Base-by-base conservation (phyloP, 2,329 filamentous ascomycete genomes). In the Parascedosporium putredinis region DNA sequence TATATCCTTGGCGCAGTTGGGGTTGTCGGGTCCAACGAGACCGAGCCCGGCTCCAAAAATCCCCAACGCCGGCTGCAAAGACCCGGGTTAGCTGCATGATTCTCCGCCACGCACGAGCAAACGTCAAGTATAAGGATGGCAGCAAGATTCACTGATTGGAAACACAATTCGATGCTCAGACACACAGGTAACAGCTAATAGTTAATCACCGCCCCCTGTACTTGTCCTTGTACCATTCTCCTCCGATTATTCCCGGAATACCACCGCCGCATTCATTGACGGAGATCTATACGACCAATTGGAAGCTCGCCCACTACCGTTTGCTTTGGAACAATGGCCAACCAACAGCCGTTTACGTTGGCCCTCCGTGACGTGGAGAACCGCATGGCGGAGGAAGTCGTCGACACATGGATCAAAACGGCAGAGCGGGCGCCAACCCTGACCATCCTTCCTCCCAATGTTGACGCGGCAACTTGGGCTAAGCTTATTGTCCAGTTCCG, bases 381-480 rank as follows among this genome's bases (percentile, higher is more conserved):
- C 45, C 18, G 31, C 20, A 38, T 51, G 33, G 45, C 31, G 16
- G 45, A n/a, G 14, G 45, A 47, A 10, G 33, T 38, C 24, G 45
- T 47, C 16, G 33, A 7, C 16, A 47, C 45, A 14, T 47, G 45
- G 45, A 18, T 36, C 31, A 25, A 47, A 33, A 47, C 45, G 10
- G 45, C 45, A 14, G 45, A 47, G 31, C 29, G 31, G 31, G 22
- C 22, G 5, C 33, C 31, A 18, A 47, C 45, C 20, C 25, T 47
- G 6, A 22, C 31, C 12, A 47, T 47, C 31, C 31, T 47, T 8
- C 45, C 45, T 12, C 45, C 45, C 10, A 33, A 33, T 10, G 29
- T 47, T 14, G 45, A 47, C 10, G 45, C 29, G 9, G 45, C 31
- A 3, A 47, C 45, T 10, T 47, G 45, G 45, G 45, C 31, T n/a